These are phyloP conservation scores for Agaricus subrufescens DNA, from an alignment of 768 basidiomycete species.

Conservation along the genomic window DNA sequence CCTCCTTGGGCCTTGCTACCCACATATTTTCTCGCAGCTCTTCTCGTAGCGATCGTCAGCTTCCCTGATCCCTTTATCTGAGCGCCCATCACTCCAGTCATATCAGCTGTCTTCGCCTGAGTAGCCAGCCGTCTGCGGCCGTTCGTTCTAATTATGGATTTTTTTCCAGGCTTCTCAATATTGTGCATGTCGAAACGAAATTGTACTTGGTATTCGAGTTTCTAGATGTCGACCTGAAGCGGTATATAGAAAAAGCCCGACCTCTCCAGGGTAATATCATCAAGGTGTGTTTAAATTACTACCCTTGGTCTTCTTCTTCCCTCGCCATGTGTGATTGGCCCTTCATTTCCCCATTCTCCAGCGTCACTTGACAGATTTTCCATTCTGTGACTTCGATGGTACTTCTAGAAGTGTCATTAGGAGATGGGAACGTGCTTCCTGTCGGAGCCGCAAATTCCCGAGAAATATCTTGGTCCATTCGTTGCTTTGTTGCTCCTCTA, in stretches of 20 bases:
- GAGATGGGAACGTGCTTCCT: no score
- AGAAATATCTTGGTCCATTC: background rate
- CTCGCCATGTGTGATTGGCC: background rate
- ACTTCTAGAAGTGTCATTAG: background rate
- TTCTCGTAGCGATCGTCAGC: background rate
- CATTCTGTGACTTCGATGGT: background rate
- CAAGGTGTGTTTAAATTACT: constrained; percentile 58
- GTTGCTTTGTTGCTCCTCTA: no score
- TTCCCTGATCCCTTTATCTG: background rate
- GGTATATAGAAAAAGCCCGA: constrained; percentile 91
- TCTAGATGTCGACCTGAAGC: constrained; percentile 93
- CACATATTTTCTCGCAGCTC: background rate
- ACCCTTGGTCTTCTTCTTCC: constrained; percentile 11
- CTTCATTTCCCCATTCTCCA: background rate
- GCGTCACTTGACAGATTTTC: constrained; percentile 3
- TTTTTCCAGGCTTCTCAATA: constrained; percentile 76
- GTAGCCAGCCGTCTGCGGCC: background rate
- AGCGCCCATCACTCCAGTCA: constrained; percentile 9
- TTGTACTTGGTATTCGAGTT: constrained; percentile 98
- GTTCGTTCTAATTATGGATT: background rate
- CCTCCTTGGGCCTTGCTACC: no score
- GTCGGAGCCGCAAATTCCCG: background rate
- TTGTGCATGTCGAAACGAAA: constrained; percentile 95
- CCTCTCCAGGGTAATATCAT: constrained; percentile 71
- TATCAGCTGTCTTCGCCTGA: constrained; percentile 1